Evolutionary conservation across 2,329 filamentous ascomycete species (phyloP), one percentile per base, ranked within the genome.

Genomic region (Bipolaris victoriae): DNA sequence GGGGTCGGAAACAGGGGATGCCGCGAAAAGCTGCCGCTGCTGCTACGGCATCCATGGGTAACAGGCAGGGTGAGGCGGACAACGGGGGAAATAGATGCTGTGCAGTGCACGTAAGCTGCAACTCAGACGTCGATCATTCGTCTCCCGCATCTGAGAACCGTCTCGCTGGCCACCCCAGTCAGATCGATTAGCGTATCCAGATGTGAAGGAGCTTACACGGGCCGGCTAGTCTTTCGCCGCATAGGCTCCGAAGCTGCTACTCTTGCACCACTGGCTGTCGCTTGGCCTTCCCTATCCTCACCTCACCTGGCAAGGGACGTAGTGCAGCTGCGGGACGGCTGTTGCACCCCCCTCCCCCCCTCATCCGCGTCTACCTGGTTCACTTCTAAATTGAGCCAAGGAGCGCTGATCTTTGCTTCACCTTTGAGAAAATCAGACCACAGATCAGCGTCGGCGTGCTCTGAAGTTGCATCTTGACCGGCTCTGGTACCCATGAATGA

Each of bases 341-440:
- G 53, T 56, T 47, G 48, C 53, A 41, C 36, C 46, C 48, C 40
- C 40, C 9, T 40, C 37, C 18, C 40, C 29, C 29, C 37, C 49
- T 55, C 56, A 24, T 22, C 39, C 39, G 39, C 39, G 20, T 41
- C 39, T 22, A 22, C 39, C 45, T 51, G 20, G 45, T 26, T 40
- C 44, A 24, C 48, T 15, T 46, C 58, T 46, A 16, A 47, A 59
- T 59, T 15, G 36, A 57, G 53, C 44, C 18, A 57, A 26, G 11
- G 26, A 44, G 29, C 50, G 64, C 51, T 58, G 65, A 67, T 67
- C 65, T 31, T 66, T 63, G 67, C 66, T 63, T 66, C 62, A 51
- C 45, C 47, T 46, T 52, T 49, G 15, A 35, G 29, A 39, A 61
- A 49, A 59, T 70, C 67, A 66, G 64, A 59, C 67, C 65, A 70